A percentile compares a stretch with the other conserved stretches of the same genome.
Evolutionary conservation across 2,329 filamentous ascomycete genomes (phyloP).

Genomic region (Aciculosporium take): DNA sequence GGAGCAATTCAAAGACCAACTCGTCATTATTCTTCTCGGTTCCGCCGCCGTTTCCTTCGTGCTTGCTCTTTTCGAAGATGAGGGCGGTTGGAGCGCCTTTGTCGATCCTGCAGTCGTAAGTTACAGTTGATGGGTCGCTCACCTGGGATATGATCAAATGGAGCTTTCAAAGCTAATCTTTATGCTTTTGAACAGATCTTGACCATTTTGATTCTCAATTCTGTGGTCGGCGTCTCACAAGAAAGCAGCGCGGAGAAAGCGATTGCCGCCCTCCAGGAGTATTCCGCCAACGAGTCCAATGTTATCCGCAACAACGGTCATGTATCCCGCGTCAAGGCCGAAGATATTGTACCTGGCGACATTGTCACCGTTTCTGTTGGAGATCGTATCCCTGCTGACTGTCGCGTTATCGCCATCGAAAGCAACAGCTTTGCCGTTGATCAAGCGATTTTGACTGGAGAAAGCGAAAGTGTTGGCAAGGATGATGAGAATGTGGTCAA

Average conservation of each 20-base stretch:
- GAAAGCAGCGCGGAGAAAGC: slow-evolving; percentile 98
- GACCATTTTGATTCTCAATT: slow-evolving; percentile 91
- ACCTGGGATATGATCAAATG: not conserved
- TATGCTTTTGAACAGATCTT: slow-evolving; percentile 50
- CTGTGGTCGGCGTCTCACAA: slow-evolving; percentile 93
- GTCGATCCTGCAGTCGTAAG: slow-evolving; percentile 89
- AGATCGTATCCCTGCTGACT: slow-evolving; percentile 89
- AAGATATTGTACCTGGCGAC: slow-evolving; percentile 90
- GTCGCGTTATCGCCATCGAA: slow-evolving; percentile 74
- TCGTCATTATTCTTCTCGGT: slow-evolving; percentile 85
- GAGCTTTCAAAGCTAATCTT: not conserved
- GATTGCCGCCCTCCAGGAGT: slow-evolving; percentile 94
- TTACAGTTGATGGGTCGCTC: slow-evolving; percentile 12
- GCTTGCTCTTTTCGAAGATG: slow-evolving; percentile 82
- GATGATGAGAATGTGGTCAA: slow-evolving; percentile 51
- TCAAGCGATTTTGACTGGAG: slow-evolving; percentile 91
- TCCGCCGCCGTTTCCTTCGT: slow-evolving; percentile 90
- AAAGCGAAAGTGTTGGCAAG: slow-evolving; percentile 94
- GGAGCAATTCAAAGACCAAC: slow-evolving; percentile 98
- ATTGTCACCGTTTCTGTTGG: slow-evolving; percentile 79
- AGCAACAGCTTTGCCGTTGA: slow-evolving; percentile 97
- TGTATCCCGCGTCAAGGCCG: slow-evolving; percentile 76
- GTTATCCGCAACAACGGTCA: slow-evolving; percentile 70
- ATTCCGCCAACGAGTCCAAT: slow-evolving; percentile 95
- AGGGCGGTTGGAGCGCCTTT: slow-evolving; percentile 91